A percentile compares a stretch with the other conserved stretches of the same genome.
These are phyloP conservation scores for Trametopsis cervina DNA, from an alignment of 768 basidiomycete genomes.

Conservation along the genomic window DNA sequence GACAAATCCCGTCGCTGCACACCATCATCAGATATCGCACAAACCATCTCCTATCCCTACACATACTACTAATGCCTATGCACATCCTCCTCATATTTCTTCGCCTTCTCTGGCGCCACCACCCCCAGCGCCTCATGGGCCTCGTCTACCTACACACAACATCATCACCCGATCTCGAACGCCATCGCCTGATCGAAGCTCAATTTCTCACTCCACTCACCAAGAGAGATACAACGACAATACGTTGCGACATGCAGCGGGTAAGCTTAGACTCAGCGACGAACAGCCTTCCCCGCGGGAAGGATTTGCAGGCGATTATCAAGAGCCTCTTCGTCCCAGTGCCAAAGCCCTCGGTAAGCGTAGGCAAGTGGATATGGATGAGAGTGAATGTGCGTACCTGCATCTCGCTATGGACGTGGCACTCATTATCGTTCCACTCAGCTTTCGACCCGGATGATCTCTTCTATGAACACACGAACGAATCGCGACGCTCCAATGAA, in stretches of 20 bases:
- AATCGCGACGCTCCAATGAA: constrained; percentile 21
- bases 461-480: constrained; percentile 38
- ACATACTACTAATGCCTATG: constrained; percentile 23
- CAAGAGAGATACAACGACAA: not conserved
- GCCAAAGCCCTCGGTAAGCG: constrained; percentile 88
- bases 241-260: not conserved
- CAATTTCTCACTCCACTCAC: constrained; percentile 6
- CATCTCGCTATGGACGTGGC: constrained; percentile 26
- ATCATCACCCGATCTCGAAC: constrained; percentile 47
- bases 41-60: constrained; percentile 18
- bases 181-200: constrained; percentile 56
- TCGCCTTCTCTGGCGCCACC: constrained; percentile 51
- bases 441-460: constrained; percentile 51
- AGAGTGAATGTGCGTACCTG: constrained; percentile 36
- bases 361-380: constrained; percentile 47
- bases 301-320: constrained; percentile 20
- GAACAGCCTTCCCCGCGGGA: constrained; percentile 19
- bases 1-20: not conserved
- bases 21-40: not conserved
- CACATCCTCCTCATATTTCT: constrained; percentile 15
- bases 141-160: constrained; percentile 50
- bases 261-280: constrained; percentile 18
- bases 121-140: constrained; percentile 62
- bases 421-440: too few relatives aligned
- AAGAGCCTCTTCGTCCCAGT: constrained; percentile 55